phyloP scores from a whole-genome alignment of 1,284 basidiomycete genomes.

The Peniophora sp. region DNA sequence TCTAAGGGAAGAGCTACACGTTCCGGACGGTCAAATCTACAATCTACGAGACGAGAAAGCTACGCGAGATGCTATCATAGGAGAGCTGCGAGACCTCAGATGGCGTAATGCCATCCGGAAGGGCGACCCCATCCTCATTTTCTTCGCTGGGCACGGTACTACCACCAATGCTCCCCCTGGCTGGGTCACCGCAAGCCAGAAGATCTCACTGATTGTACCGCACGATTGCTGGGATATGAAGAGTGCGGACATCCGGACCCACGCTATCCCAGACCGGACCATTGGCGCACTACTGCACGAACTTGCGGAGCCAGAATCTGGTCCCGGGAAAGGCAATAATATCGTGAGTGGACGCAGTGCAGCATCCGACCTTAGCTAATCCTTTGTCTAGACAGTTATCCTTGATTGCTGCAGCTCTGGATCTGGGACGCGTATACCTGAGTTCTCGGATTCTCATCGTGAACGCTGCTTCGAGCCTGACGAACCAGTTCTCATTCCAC shows the following conservation, averaged over 20 bases:
- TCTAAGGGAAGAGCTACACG: background rate
- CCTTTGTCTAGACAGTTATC: conserved; percentile 21
- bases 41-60: conserved; percentile 4
- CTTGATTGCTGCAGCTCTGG: conserved; percentile 23
- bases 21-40: conserved; percentile 1
- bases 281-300: conserved; percentile 14
- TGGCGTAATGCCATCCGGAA: background rate
- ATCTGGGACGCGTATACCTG: conserved; percentile 17
- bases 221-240: too few species aligned
- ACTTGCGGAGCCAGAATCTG: conserved; percentile 14
- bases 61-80: conserved; percentile 1
- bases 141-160: conserved; percentile 6
- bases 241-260: background rate
- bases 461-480: conserved; percentile 7
- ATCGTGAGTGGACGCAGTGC: conserved; percentile 23
- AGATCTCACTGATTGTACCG: background rate
- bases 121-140: conserved; percentile 6
- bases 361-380: background rate
- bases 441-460: background rate
- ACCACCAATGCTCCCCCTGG: background rate
- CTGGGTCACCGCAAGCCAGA: background rate
- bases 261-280: conserved; percentile 15
- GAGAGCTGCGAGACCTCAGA: background rate
- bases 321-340: conserved; percentile 22
- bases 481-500: background rate